Percentiles rank a stretch among this genome's conserved stretches.
These are phyloP conservation scores for Talaromyces sp. DNA, from an alignment of 2,329 filamentous ascomycete genomes.

Conservation along the genomic window DNA sequence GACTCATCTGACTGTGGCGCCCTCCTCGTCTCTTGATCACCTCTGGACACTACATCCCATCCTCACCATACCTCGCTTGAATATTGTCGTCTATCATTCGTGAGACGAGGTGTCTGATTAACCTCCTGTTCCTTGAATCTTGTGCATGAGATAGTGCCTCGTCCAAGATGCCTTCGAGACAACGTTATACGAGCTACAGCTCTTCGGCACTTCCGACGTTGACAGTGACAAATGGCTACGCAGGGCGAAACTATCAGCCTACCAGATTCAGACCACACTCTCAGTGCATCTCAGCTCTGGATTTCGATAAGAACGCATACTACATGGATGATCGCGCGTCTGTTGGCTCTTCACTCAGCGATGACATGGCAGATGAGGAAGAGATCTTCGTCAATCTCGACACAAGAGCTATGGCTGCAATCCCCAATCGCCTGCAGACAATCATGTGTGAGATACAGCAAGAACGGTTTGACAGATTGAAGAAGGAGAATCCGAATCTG, in stretches of 20 bases:
- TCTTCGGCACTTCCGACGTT: conserved; percentile 8
- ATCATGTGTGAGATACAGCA: conserved; percentile 29
- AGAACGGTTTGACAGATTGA: conserved; percentile 23
- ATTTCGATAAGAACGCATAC: conserved; percentile 5
- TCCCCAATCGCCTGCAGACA: conserved; percentile 26
- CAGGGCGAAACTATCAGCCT: neutral
- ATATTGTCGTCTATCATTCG: neutral
- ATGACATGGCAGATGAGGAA: conserved; percentile 24
- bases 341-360: conserved; percentile 8
- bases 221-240: neutral
- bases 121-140: neutral
- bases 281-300: neutral
- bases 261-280: conserved; percentile 2
- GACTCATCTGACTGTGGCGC: neutral
- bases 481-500: conserved; percentile 18
- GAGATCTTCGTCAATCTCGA: conserved; percentile 30
- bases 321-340: conserved; percentile 8
- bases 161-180: conserved; percentile 5
- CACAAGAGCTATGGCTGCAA: conserved; percentile 25
- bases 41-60: neutral
- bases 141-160: neutral
- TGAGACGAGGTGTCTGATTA: neutral
- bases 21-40: neutral
- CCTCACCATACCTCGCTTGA: too few species aligned
- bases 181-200: conserved; percentile 6